A percentile compares a stretch with the other conserved stretches of the same genome.
Evolutionary conservation across 352 stramenopile species (phyloP).

Genomic region (Phytophthora boehmeriae): DNA sequence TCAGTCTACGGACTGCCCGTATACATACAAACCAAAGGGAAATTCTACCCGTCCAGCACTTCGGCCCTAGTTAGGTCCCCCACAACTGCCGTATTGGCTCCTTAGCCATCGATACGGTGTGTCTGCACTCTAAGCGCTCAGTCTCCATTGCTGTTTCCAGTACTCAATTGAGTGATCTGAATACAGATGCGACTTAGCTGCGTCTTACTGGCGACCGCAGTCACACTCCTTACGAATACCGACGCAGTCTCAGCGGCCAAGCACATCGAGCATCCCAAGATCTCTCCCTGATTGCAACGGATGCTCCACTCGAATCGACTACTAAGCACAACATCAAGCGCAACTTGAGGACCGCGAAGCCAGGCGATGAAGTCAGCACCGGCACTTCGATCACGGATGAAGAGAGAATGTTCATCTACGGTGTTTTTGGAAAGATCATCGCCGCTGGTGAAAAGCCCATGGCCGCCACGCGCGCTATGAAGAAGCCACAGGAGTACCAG

Average conservation of each 20-base stretch:
- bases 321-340: background rate
- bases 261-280: background rate
- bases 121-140: too few relatives aligned
- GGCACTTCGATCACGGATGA: background rate
- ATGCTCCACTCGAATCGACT: background rate
- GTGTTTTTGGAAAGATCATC: constrained; percentile 7
- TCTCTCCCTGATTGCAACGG: background rate
- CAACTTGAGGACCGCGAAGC: background rate
- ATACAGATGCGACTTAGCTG: too few relatives aligned
- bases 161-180: too few relatives aligned
- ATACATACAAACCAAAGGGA: too few relatives aligned
- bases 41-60: too few relatives aligned
- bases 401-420: constrained; percentile 20
- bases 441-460: constrained; percentile 14
- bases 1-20: too few relatives aligned
- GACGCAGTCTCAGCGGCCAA: background rate
- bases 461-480: constrained; percentile 4
- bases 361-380: background rate
- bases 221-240: background rate
- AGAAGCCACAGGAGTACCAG: constrained; percentile 16
- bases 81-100: too few relatives aligned
- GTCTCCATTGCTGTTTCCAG: too few relatives aligned
- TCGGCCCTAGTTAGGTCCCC: too few relatives aligned
- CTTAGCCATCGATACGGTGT: too few relatives aligned
- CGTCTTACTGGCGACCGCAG: too few relatives aligned